Evolutionary conservation across 371 early-diverging fungal species (phyloP), one percentile per base, ranked within the genome.

Genomic region (Mucor sp.): DNA sequence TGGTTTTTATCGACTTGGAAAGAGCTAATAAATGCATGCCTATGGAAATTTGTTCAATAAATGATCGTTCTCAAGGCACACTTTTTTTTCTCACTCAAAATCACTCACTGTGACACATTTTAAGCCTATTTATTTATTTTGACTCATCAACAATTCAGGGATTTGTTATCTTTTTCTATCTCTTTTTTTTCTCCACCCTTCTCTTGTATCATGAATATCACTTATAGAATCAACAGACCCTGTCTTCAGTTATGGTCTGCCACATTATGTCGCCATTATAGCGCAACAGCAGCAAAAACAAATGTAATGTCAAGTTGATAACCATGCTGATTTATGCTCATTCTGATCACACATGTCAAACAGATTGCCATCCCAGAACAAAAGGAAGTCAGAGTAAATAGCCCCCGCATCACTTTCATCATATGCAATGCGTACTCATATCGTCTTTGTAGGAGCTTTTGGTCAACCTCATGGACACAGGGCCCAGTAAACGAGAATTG

Each of bases 401-500:
- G 6, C 6, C 2, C 6, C 30, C 30, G 2, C 30, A n/a, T n/a
- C n/a, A n/a, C n/a, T n/a, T n/a, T n/a, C n/a, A n/a, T n/a, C n/a
- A n/a, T n/a, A n/a, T n/a, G 6, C 1, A 21, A 23, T 4, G 6
- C 15, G 55, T 28, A 53, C 28, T 11, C 2, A 28, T 14, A 11
- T 17, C 3, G 6, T n/a, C 19, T 33, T 30, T n/a, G 5, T 68
- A 74, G 69, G 70, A 70, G 44, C 43, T 74, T 17, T 58, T 70
- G 14, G 64, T 66, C 1, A 67, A 67, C 59, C 27, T 74, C 0
- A 74, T 89, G 77, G 85, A 85, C 64, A 89, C 93, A 0, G 70
- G 87, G 14, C 95, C 94, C 0, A 92, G 92, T 37, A 90, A 88
- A 59, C 87, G 93, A 41, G 95, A 94, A 71, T 85, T 92, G 5